phyloP scores from a whole-genome alignment of 2,329 filamentous ascomycete genomes.

The Drechslerella dactyloides region DNA sequence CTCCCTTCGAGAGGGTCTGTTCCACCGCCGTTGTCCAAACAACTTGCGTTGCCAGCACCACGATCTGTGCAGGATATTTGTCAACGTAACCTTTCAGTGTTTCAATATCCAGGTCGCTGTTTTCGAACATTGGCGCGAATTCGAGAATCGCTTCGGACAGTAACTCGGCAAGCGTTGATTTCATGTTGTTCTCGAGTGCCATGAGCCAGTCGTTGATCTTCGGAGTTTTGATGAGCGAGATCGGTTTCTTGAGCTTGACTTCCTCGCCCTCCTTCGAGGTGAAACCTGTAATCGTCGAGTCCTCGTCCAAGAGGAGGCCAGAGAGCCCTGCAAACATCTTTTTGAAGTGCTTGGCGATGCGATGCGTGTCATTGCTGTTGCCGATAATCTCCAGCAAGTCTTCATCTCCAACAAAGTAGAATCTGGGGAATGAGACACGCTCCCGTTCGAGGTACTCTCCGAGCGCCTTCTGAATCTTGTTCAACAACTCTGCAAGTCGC shows the following conservation, averaged over 20 bases:
- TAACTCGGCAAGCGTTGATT: conserved; percentile 86
- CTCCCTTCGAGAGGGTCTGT: conserved; percentile 72
- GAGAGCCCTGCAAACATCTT: conserved; percentile 99
- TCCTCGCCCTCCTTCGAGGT: conserved; percentile 94
- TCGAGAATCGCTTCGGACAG: conserved; percentile 83
- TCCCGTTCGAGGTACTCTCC: conserved; percentile 98
- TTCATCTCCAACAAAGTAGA: conserved; percentile 99
- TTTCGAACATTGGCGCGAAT: conserved; percentile 78
- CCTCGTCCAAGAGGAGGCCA: conserved; percentile 87
- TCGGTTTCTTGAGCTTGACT: conserved; percentile 84
- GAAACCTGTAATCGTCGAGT: conserved; percentile 86
- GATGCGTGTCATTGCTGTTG: conserved; percentile 95
- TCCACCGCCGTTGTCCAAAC: conserved; percentile 92
- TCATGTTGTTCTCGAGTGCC: conserved; percentile 90
- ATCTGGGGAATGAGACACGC: conserved; percentile 93
- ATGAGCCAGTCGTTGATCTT: conserved; percentile 99
- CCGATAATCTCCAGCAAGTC: conserved; percentile 98
- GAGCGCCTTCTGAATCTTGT: conserved; percentile 98
- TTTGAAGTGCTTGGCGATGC: conserved; percentile 97
- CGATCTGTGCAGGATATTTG: conserved; percentile 88
- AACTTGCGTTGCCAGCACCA: conserved; percentile 90
- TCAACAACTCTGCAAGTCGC: conserved; percentile 90
- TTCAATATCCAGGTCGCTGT: conserved; percentile 71
- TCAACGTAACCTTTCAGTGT: conserved; percentile 81
- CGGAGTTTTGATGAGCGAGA: conserved; percentile 89